Evolutionary conservation across 176 grass and related monocot genomes (phyloP).

Genomic region (Carex parvula): DNA sequence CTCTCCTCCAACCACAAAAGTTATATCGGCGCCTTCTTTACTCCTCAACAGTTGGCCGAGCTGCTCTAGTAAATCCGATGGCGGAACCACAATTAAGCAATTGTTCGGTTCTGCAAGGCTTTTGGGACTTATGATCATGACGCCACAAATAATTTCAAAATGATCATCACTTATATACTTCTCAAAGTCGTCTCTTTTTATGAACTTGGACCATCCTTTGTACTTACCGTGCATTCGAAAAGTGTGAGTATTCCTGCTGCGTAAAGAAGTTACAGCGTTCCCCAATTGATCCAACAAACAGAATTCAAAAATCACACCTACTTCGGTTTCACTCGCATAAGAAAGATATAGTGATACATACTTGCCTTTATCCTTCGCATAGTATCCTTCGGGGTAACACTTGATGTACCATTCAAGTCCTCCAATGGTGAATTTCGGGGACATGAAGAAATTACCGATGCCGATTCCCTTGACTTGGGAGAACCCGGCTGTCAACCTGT

Average conservation of each 20-base stretch:
- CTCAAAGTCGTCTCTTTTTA: slow-evolving; percentile 19
- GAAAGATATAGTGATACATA: slow-evolving; percentile 21
- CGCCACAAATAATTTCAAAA: slow-evolving; percentile 17
- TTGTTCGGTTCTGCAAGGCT: background rate
- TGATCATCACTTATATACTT: slow-evolving; percentile 13
- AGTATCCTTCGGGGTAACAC: slow-evolving; percentile 26
- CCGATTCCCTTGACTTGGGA: slow-evolving; percentile 20
- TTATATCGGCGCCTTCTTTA: slow-evolving; percentile 12
- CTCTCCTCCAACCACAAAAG: slow-evolving; percentile 12
- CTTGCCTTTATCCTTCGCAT: slow-evolving; percentile 12
- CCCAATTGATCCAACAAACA: slow-evolving; percentile 21
- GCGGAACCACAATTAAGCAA: background rate
- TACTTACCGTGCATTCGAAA: slow-evolving; percentile 16
- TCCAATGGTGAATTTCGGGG: slow-evolving; percentile 16
- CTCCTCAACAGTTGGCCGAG: slow-evolving; percentile 9
- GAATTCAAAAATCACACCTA: slow-evolving; percentile 23
- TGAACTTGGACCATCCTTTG: slow-evolving; percentile 27
- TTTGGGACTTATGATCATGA: slow-evolving; percentile 8
- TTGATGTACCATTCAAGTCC: slow-evolving; percentile 22
- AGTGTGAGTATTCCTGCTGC: slow-evolving; percentile 26
- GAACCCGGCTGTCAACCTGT: background rate
- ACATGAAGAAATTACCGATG: slow-evolving; percentile 17
- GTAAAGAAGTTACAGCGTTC: background rate
- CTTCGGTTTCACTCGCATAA: slow-evolving; percentile 20
- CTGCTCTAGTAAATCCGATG: slow-evolving; percentile 5